These are phyloP conservation scores for Dactylellina sp. DNA, from an alignment of 2,329 filamentous ascomycete species.

Conservation along the genomic window DNA sequence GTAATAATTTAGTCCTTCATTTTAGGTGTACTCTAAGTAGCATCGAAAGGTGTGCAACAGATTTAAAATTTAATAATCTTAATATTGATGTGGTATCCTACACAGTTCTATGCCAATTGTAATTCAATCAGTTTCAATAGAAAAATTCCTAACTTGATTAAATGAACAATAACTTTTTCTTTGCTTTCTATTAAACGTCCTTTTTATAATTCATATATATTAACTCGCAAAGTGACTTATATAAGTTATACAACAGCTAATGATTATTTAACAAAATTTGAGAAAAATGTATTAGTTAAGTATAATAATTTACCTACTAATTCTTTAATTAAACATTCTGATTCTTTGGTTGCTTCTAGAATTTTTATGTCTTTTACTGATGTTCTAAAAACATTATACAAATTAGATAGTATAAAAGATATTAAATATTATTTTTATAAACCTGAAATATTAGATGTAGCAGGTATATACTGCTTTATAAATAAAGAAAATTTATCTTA, in stretches of 20 bases:
- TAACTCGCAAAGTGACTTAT: slow-evolving; percentile 12
- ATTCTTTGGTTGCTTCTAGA: slow-evolving; percentile 27
- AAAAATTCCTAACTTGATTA: slow-evolving; percentile 35
- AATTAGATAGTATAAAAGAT: slow-evolving; percentile 19
- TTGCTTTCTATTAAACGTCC: slow-evolving; percentile 19
- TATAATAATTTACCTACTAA: slow-evolving; percentile 18
- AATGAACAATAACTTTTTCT: slow-evolving; percentile 24
- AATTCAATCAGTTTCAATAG: slow-evolving; percentile 42
- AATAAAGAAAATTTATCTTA: no score
- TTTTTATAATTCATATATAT: slow-evolving; percentile 2
- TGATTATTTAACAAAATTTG: slow-evolving; percentile 22
- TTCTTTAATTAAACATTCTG: slow-evolving; percentile 32
- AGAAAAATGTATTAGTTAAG: slow-evolving; percentile 29
- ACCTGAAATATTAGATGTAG: slow-evolving; percentile 21
- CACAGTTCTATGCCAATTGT: slow-evolving; percentile 40
- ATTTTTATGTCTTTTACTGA: slow-evolving; percentile 25
- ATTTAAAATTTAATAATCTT: not conserved
- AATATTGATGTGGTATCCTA: slow-evolving; percentile 12
- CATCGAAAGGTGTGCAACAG: slow-evolving; percentile 16
- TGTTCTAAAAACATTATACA: slow-evolving; percentile 30
- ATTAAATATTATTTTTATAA: slow-evolving; percentile 29
- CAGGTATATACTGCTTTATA: slow-evolving; percentile 24
- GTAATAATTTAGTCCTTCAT: slow-evolving; percentile 12
- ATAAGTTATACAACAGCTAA: slow-evolving; percentile 16
- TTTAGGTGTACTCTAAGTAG: slow-evolving; percentile 14